Base-by-base conservation (phyloP, 371 early-diverging fungal genomes). In the Mortierella sp. region DNA sequence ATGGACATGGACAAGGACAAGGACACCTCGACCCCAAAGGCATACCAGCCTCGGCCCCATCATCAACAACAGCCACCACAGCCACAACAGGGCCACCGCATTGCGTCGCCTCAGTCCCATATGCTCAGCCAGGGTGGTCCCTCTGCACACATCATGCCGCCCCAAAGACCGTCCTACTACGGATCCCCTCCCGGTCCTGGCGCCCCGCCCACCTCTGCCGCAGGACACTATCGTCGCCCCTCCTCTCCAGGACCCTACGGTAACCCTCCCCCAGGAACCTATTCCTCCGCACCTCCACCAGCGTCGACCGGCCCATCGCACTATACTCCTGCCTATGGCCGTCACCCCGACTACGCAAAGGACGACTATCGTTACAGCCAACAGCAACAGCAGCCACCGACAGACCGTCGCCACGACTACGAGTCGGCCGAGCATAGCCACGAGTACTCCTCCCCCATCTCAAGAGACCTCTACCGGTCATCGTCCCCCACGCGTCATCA, bases 271-370 rank as follows among this genome's bases (percentile, higher is more conserved):
- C 53, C 77, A 4, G 41, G 64, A 5, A 13, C 68, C 29, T 77
- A 77, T 71, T 14, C 39, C 22, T 52, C 72, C n/a, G 68, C 68
- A 13, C 58, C 69, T 4, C 43, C 58, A 4, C n/a, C 76, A 2
- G 43, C 70, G 2, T 19, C 64, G 19, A n/a, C 68, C 1, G 67
- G 58, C 19, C 39, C 76, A 13, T 37, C 69, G 3, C 74, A 74
- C 47, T 77, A 71, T 61, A 71, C 68, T 26, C 39, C 65, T 8
- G 19, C 77, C 44, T 77, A 72, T 68, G 77, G 72, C 22, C 77
- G 73, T n/a, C 77, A 72, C 48, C 70, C 58, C 5, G 77, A 76
- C 16, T 76, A 76, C 47, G 43, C 70, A 50, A 76, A 76, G 68
- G 77, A 77, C 1, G 77, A 77, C 6, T 77, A 77, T 64, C 72